These are phyloP conservation scores for Aspergillus latus DNA, from an alignment of 2,329 filamentous ascomycete genomes.

Conservation along the genomic window DNA sequence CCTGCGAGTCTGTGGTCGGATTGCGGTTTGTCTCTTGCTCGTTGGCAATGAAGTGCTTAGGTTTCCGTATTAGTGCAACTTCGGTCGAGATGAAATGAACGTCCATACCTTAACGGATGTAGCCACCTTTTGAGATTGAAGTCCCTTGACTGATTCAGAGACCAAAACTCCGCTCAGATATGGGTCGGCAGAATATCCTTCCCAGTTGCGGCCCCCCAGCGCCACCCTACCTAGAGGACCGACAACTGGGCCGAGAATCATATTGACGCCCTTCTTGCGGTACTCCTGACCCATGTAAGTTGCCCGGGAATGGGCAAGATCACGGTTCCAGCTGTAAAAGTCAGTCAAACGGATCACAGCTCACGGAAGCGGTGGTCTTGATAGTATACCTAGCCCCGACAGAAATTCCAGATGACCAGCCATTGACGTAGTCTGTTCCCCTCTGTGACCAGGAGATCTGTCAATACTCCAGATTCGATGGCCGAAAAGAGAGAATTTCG, in stretches of 20 bases:
- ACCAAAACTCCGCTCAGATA: not conserved
- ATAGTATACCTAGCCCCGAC: conserved; percentile 35
- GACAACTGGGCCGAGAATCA: not conserved
- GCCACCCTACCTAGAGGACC: not conserved
- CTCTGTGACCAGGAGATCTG: not conserved
- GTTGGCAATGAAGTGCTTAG: conserved; percentile 48
- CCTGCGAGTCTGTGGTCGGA: conserved; percentile 29
- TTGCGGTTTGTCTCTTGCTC: conserved; percentile 54
- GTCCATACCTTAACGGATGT: not conserved
- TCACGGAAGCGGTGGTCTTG: no score
- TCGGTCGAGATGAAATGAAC: not conserved
- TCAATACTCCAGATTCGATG: not conserved
- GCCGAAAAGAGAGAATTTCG: not conserved
- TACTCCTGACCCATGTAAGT: not conserved
- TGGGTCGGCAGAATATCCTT: not conserved
- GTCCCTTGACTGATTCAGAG: not conserved
- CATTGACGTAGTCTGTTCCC: conserved; percentile 43
- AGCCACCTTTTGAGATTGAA: not conserved
- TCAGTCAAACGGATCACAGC: not conserved
- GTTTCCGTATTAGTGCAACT: not conserved
- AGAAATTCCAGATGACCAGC: conserved; percentile 42
- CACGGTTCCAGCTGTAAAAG: conserved; percentile 50
- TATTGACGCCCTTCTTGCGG: not conserved
- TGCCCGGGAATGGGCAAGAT: conserved; percentile 40
- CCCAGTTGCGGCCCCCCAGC: conserved; percentile 2